phyloP scores from a whole-genome alignment of 73 alveolate genomes.

The Durusdinium trenchii region DNA sequence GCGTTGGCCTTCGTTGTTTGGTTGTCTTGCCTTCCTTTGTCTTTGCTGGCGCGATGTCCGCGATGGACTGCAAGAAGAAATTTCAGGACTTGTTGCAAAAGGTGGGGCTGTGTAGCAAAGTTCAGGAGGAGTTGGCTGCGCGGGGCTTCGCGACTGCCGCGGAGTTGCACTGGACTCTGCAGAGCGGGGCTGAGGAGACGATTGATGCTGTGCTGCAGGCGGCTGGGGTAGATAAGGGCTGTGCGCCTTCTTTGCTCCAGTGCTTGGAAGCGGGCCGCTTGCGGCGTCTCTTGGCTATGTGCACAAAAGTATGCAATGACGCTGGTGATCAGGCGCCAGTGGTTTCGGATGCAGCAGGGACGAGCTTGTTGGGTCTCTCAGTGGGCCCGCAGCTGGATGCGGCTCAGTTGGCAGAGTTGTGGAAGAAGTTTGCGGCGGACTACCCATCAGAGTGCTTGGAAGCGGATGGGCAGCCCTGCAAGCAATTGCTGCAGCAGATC shows the following conservation, averaged over 20 bases:
- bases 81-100: background rate
- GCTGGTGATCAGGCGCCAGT: background rate
- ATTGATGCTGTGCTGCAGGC: background rate
- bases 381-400: conserved; percentile 14
- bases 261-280: background rate
- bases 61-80: too few relatives aligned
- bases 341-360: background rate
- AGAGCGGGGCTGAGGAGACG: background rate
- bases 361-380: background rate
- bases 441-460: conserved; percentile 26
- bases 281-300: background rate
- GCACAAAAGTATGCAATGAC: background rate
- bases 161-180: background rate
- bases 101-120: background rate
- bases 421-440: background rate
- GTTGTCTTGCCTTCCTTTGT: too few relatives aligned
- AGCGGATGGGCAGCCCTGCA: background rate
- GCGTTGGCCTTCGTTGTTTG: too few relatives aligned
- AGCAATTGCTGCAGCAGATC: background rate
- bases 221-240: background rate
- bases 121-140: background rate
- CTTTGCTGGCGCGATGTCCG: too few relatives aligned
- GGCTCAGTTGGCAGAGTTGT: background rate
- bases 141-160: background rate
- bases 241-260: background rate